Percentiles rank a stretch among this genome's conserved stretches.
Evolutionary conservation across 1,284 basidiomycete genomes (phyloP).

Genomic region (Chondrostereum purpureum): DNA sequence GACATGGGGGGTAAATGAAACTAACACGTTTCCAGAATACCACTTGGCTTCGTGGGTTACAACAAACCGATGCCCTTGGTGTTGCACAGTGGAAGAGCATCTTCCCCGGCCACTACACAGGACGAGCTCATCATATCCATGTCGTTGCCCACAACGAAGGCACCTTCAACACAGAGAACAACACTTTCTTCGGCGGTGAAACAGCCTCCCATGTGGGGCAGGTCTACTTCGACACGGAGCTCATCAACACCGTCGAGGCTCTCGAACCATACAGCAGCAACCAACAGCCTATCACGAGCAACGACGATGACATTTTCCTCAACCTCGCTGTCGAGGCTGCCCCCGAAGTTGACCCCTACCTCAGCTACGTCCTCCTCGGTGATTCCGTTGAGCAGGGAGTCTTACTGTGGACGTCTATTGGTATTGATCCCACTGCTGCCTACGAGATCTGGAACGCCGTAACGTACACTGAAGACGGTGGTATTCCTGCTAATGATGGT

Average conservation of each 20-base stretch:
- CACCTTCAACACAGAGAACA: constrained; percentile 4
- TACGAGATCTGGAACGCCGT: constrained; percentile 9
- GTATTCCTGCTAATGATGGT: constrained; percentile 6
- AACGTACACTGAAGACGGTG: constrained; percentile 12
- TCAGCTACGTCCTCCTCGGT: constrained; percentile 17
- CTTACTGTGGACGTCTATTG: constrained; percentile 15
- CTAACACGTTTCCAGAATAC: constrained; percentile 5
- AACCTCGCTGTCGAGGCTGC: constrained; percentile 10
- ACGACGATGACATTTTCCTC: constrained; percentile 13
- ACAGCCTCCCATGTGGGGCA: constrained; percentile 14
- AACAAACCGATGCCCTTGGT: constrained; percentile 8
- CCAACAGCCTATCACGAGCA: constrained; percentile 11
- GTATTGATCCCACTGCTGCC: constrained; percentile 12
- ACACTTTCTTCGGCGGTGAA: constrained; percentile 8
- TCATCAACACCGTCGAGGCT: constrained; percentile 9
- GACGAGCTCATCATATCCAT: constrained; percentile 13
- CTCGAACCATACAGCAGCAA: constrained; percentile 12
- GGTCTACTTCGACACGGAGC: constrained; percentile 12
- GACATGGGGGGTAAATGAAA: background rate
- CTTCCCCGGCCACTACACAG: constrained; percentile 13
- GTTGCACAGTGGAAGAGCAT: constrained; percentile 10
- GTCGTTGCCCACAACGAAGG: constrained; percentile 9
- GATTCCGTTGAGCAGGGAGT: constrained; percentile 14
- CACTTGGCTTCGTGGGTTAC: constrained; percentile 10
- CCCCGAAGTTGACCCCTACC: constrained; percentile 14